Percentiles rank a stretch among this genome's conserved stretches.
phyloP scores from a whole-genome alignment of 768 basidiomycete species.

The Candolleomyces efflorescens region DNA sequence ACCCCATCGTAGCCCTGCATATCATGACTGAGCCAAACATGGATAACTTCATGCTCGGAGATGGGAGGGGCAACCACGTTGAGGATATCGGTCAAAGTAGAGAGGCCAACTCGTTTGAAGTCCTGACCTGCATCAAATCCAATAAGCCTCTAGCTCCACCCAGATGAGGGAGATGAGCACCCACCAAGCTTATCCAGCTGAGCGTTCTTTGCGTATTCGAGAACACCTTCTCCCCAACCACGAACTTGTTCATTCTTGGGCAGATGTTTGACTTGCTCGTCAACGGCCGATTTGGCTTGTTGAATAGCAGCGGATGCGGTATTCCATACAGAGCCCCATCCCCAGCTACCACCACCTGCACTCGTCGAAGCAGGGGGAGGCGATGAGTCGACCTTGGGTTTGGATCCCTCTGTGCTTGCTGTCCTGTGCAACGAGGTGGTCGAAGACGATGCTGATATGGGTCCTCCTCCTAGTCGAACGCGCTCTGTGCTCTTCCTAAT shows the following conservation, averaged over 20 bases:
- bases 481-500: slow-evolving; percentile 75
- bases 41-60: slow-evolving; percentile 96
- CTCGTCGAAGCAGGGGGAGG: slow-evolving; percentile 9
- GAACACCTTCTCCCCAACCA: slow-evolving; percentile 83
- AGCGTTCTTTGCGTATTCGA: slow-evolving; percentile 83
- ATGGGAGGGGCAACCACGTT: slow-evolving; percentile 98
- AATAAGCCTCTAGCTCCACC: slow-evolving; percentile 3
- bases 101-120: slow-evolving; percentile 82
- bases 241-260: slow-evolving; percentile 83
- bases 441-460: slow-evolving; percentile 41
- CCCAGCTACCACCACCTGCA: slow-evolving; percentile 39
- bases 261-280: slow-evolving; percentile 88
- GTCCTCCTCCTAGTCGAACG: slow-evolving; percentile 58
- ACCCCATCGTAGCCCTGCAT: slow-evolving; percentile 97
- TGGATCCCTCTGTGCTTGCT: slow-evolving; percentile 21
- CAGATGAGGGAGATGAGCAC: slow-evolving; percentile 16
- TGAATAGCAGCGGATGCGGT: slow-evolving; percentile 83
- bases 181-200: slow-evolving; percentile 89
- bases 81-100: slow-evolving; percentile 85
- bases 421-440: slow-evolving; percentile 33
- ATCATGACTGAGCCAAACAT: slow-evolving; percentile 93
- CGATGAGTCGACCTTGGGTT: slow-evolving; percentile 13
- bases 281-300: slow-evolving; percentile 83
- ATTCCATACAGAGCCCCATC: slow-evolving; percentile 89
- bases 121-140: slow-evolving; percentile 67